Conservation (phyloP, 495 filamentous ascomycete genomes). For the Choiromyces venosus region DNA sequence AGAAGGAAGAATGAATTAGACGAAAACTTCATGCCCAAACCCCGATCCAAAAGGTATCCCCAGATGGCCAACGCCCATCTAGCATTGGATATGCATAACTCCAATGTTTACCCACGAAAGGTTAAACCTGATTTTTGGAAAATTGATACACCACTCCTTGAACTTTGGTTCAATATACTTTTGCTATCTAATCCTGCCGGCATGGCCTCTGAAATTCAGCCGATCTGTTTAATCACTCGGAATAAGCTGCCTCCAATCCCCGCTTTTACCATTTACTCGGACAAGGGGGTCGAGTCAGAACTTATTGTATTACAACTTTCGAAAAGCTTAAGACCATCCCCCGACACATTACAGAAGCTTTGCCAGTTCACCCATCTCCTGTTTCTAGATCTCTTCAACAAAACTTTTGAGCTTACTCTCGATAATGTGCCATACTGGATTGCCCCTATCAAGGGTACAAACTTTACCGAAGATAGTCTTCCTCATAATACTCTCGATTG, state of each 20-base stretch:
- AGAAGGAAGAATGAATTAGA: slow-evolving; percentile 63
- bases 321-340: slow-evolving; percentile 39
- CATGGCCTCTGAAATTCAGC: slow-evolving; percentile 57
- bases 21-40: slow-evolving; percentile 64
- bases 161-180: slow-evolving; percentile 62
- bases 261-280: slow-evolving; percentile 64
- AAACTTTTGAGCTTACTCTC: slow-evolving; percentile 61
- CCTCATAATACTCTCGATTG: slow-evolving; percentile 58
- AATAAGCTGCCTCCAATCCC: slow-evolving; percentile 60
- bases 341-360: slow-evolving; percentile 50
- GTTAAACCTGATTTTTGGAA: slow-evolving; percentile 74
- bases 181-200: slow-evolving; percentile 54
- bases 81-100: slow-evolving; percentile 71
- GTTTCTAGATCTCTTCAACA: slow-evolving; percentile 86
- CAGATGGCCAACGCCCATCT: slow-evolving; percentile 87
- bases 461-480: slow-evolving; percentile 27
- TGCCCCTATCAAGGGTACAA: slow-evolving; percentile 52
- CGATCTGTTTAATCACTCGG: slow-evolving; percentile 69
- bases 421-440: slow-evolving; percentile 79
- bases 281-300: slow-evolving; percentile 53
- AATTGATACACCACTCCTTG: slow-evolving; percentile 50
- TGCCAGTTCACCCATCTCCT: slow-evolving; percentile 66
- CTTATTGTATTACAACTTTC: slow-evolving; percentile 49
- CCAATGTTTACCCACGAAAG: slow-evolving; percentile 66
- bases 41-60: slow-evolving; percentile 62